Evolutionary conservation across 345 rosid species (phyloP), one percentile per base, ranked within the genome.

Genomic region (Kandelia obovata): DNA sequence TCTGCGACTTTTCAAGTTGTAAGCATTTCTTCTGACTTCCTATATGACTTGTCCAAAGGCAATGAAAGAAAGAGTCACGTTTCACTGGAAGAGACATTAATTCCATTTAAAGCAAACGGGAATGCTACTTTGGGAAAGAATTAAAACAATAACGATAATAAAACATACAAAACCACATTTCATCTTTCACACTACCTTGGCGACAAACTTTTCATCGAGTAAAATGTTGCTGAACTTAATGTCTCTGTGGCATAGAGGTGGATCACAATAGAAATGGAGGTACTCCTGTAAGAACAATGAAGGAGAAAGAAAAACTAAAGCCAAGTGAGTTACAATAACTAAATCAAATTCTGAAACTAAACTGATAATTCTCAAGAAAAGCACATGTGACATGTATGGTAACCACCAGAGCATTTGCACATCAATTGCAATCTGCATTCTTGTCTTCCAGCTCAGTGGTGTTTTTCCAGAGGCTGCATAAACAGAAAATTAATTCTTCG

Each of bases 321-420:
- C 34, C 43, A 6, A 31, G 26, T 5, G 28, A 35, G 17, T 60
- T 62, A 32, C 30, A 7, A 55, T 37, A 32, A 51, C 52, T 39
- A 52, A 27, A 55, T 35, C 20, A 62, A 68, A 57, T 69, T 5
- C n/a, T 39, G 35, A 59, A 59, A 58, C 21, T 59, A 75, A 53
- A 73, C 39, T 23, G 66, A 73, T 64, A 8, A 49, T 43, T 27
- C 27, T 9, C 43, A 21, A 31, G 20, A 55, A 10, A 23, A 23
- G 5, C 21, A 55, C 7, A 52, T 1, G 1, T n/a, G 20, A 10
- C 20, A 55, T 21, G 0, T 55, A 55, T 67, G 55, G 62, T 67
- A 70, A 78, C 76, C 86, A 94, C 97, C 97, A 91, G 79, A 81
- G 99, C 99, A 79, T 94, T 88, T 58, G 97, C 99, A 94, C 93